These are phyloP conservation scores for Lobulomyces angularis DNA, from an alignment of 192 early-diverging fungal species.

Conservation along the genomic window DNA sequence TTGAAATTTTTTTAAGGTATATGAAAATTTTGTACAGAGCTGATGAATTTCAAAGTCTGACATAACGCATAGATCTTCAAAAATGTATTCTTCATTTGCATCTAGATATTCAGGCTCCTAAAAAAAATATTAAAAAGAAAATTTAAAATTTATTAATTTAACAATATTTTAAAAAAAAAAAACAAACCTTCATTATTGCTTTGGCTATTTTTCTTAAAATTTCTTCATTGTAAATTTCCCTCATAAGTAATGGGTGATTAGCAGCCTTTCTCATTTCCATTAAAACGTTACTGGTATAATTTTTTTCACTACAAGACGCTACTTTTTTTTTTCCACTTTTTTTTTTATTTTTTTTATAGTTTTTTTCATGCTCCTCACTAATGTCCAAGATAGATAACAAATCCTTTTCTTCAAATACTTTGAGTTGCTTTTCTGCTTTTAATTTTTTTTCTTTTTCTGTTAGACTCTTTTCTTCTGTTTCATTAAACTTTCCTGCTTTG, in stretches of 20 bases:
- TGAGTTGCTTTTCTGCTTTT: neutral
- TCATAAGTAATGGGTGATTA: slow-evolving; percentile 69
- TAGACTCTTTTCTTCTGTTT: slow-evolving; percentile 2
- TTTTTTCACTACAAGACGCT: slow-evolving; percentile 2
- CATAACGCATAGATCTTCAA: slow-evolving; percentile 79
- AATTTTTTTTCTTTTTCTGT: neutral
- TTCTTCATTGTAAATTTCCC: slow-evolving; percentile 44
- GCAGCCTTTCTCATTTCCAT: slow-evolving; percentile 80
- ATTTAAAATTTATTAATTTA: slow-evolving; percentile 6
- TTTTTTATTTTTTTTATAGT: neutral
- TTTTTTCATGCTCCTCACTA: slow-evolving; percentile 4
- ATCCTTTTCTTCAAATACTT: slow-evolving; percentile 8
- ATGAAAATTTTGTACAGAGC: slow-evolving; percentile 42
- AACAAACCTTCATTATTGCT: slow-evolving; percentile 34
- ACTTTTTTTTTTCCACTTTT: slow-evolving; percentile 2
- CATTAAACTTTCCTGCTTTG: neutral
- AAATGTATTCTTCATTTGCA: slow-evolving; percentile 55
- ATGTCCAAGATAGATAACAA: slow-evolving; percentile 5
- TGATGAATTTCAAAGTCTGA: slow-evolving; percentile 74
- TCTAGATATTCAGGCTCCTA: slow-evolving; percentile 65
- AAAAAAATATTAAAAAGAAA: neutral
- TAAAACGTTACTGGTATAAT: slow-evolving; percentile 23
- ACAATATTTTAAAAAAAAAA: slow-evolving; percentile 7
- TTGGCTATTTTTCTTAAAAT: slow-evolving; percentile 55
- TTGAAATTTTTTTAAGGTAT: slow-evolving; percentile 23